Base-by-base conservation (phyloP, 345 rosid species). In the Salix arbutifolia region DNA sequence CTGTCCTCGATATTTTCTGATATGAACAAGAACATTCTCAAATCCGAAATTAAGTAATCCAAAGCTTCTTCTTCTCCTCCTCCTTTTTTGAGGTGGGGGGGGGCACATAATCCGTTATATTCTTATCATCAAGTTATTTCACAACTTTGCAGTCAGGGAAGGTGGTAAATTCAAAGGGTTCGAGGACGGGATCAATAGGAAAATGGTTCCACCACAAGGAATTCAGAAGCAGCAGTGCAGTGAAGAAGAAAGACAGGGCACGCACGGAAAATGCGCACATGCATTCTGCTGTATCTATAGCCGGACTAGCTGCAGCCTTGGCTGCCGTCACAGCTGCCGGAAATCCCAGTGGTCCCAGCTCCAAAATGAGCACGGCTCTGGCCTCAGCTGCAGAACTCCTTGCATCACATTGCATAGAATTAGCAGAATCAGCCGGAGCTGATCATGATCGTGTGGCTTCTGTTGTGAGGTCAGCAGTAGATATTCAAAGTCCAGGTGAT, bases 261-360 rank as follows among this genome's bases (percentile, higher is more conserved):
- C 90, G 99, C 0, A 85, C 89, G 19, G 99, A 96, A 67, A 91
- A 86, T 50, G 97, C 98, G 0, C 90, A 79, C 19, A 66, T 89
- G 77, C 97, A 96, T 79, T 89, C 99, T 10, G 88, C 96, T 33
- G 72, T 93, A 64, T 91, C 99, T 31, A 79, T 96, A 77, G 98
- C 99, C 1, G 93, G 94, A 65, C 86, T 96, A 76, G 99, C 99
- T 3, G 97, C 97, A n/a, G 99, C 90, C 10, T 77, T 96, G 82
- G 98, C 99, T 28, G 86, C 97, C n/a, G 90, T 83, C 62, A 82
- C 95, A n/a, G 89, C 91, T 18, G 84, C 88, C 26, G 88, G 90
- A 65, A 85, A 79, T 70, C 83, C 89, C 68, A 70, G 67, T 67
- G 82, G 77, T 25, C 58, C 84, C 2, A 87, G 76, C 78, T 88